Percentiles rank a stretch among this genome's conserved stretches.
phyloP scores from a whole-genome alignment of 257 asterid genomes.

The Jaltomata sinuosa region DNA sequence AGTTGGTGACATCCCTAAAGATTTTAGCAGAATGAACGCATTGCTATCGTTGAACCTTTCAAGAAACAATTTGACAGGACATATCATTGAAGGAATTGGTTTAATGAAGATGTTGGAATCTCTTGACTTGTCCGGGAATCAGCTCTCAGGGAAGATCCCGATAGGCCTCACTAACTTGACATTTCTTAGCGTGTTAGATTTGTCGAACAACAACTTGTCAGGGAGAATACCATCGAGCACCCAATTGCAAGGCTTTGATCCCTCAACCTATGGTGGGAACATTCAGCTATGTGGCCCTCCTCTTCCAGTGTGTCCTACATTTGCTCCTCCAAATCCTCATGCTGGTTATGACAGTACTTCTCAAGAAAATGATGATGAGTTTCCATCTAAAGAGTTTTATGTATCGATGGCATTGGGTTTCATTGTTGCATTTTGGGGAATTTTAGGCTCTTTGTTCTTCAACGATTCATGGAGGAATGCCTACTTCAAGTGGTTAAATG shows the following conservation, averaged over 20 bases:
- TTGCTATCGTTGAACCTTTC: slow-evolving; percentile 25
- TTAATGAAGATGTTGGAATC: slow-evolving; percentile 1
- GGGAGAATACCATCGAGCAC: slow-evolving; percentile 26
- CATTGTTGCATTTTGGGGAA: slow-evolving; percentile 25
- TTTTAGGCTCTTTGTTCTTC: slow-evolving; percentile 7
- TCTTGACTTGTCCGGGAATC: slow-evolving; percentile 10
- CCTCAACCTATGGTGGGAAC: slow-evolving; percentile 21
- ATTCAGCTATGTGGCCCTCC: slow-evolving; percentile 17
- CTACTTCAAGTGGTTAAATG: neutral
- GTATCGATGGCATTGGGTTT: slow-evolving; percentile 10
- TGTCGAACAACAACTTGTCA: slow-evolving; percentile 19
- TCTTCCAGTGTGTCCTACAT: neutral
- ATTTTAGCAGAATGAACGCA: slow-evolving; percentile 8
- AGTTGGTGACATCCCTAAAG: slow-evolving; percentile 15
- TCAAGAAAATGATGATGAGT: neutral
- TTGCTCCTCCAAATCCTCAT: neutral
- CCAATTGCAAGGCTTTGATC: slow-evolving; percentile 21
- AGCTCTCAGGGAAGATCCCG: neutral
- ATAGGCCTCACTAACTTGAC: neutral
- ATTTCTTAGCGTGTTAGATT: slow-evolving; percentile 11
- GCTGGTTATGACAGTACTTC: neutral
- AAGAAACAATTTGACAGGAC: slow-evolving; percentile 14
- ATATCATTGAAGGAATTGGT: slow-evolving; percentile 14
- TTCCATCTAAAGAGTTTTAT: neutral
- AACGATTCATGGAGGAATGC: slow-evolving; percentile 13